These are phyloP conservation scores for Murraya koenigii DNA, from an alignment of 345 rosid species.

Conservation along the genomic window DNA sequence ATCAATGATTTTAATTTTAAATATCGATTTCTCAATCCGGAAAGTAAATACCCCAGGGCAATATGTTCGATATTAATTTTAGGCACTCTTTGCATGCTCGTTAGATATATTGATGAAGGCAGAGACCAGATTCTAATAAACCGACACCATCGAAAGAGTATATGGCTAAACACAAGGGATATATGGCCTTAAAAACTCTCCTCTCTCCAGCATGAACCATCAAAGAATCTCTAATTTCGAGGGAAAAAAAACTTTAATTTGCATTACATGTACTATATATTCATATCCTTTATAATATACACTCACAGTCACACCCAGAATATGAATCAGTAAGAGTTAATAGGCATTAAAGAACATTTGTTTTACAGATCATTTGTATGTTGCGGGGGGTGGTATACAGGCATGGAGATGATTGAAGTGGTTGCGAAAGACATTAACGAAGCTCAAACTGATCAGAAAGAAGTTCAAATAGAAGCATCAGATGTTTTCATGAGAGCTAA, in stretches of 20 bases:
- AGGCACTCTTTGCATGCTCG: too few species aligned
- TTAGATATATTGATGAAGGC: too few species aligned
- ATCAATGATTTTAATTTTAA: too few species aligned
- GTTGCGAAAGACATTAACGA: conserved; percentile 20
- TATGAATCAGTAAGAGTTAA: background rate
- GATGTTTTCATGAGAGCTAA: conserved; percentile 34
- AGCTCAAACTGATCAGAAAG: conserved; percentile 12
- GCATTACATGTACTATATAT: background rate
- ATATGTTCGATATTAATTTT: too few species aligned
- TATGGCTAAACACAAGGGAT: background rate
- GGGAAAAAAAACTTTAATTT: background rate
- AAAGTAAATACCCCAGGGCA: too few species aligned
- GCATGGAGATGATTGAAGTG: conserved; percentile 11
- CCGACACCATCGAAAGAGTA: background rate
- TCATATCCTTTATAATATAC: background rate
- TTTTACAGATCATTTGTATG: background rate
- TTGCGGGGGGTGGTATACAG: background rate
- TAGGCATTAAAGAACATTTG: background rate
- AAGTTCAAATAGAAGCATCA: conserved; percentile 13
- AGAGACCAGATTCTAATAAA: background rate
- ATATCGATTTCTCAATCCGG: too few species aligned
- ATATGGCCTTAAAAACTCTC: background rate
- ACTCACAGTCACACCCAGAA: background rate
- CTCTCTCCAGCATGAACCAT: conserved; percentile 32
- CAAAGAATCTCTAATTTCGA: background rate